Evolutionary conservation across 176 grass and related monocot species (phyloP).

Genomic region (Eragrostis curvula): DNA sequence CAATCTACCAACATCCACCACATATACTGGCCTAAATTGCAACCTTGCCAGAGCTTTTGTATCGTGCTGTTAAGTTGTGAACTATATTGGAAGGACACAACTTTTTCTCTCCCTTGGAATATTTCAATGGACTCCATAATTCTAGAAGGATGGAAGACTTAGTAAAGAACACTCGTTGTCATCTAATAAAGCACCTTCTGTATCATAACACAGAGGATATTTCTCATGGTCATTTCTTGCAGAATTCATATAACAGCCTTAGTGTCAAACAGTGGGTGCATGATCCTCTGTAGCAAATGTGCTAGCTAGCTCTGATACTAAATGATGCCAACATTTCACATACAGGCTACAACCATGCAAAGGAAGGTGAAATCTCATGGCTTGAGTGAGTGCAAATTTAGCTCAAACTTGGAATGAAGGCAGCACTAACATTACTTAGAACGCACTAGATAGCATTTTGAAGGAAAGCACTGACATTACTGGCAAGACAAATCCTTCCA

Average conservation of each 20-base stretch:
- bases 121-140: not conserved
- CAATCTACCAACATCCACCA: not conserved
- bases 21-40: not conserved
- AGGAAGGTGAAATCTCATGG: not conserved
- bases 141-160: not conserved
- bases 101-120: not conserved
- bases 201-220: not conserved
- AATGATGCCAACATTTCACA: not conserved
- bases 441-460: no score
- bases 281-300: not conserved
- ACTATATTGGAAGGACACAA: constrained; percentile 4
- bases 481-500: not conserved
- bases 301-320: not conserved
- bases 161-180: not conserved
- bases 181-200: not conserved
- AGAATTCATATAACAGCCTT: not conserved
- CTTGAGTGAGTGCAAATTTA: not conserved
- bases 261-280: not conserved
- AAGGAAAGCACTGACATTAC: not conserved
- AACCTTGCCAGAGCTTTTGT: not conserved
- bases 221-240: not conserved
- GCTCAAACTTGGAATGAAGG: not conserved
- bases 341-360: not conserved
- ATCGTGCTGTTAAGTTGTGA: not conserved
- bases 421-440: not conserved